Evolutionary conservation across 208 protist genomes (phyloP), one percentile per base, ranked within the genome.

Genomic region (Sergeia podlipaevii): DNA sequence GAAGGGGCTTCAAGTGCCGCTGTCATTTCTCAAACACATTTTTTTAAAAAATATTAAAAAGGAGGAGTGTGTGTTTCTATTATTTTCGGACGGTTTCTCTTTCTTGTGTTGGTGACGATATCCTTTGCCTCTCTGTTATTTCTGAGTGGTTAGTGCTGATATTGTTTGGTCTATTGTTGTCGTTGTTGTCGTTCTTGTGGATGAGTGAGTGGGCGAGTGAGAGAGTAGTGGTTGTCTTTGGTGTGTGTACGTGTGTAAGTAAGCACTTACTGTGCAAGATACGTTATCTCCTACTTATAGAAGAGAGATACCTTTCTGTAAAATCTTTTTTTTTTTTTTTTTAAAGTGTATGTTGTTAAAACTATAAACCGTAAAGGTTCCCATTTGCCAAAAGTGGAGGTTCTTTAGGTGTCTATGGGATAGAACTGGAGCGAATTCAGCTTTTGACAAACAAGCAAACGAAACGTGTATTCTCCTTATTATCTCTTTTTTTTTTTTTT

Each of bases 321-420:
- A 44, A 44, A 44, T n/a, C 7, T 17, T 44, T 15, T 44, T 44
- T 44, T 44, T 44, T 44, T 4, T 44, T 4, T 20, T 44, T 5
- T 44, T 5, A 4, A 47, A 26, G 15, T 32, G 17, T 32, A 34
- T 15, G 4, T 39, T 4, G 45, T 45, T 34, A 51, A 36, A n/a
- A 32, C 45, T n/a, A 7, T 32, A 51, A 23, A 26, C 4, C 36
- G 7, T 18, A 53, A 57, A 3, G 48, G 48, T n/a, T 18, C 21
- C 17, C 67, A 80, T 29, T 37, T 80, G 36, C 61, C 74, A 10
- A 43, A 30, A 23, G 60, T 80, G 33, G 72, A 80, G 46, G 45
- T 80, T 41, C 37, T 57, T 45, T 51, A 33, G 55, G 59, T 0
- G 55, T 71, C 2, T 59, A 80, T 10, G 72, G 43, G 10, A 43